Evolutionary conservation across 257 asterid genomes (phyloP), one percentile per base, ranked within the genome.

Genomic region (Ophiorrhiza pumila): DNA sequence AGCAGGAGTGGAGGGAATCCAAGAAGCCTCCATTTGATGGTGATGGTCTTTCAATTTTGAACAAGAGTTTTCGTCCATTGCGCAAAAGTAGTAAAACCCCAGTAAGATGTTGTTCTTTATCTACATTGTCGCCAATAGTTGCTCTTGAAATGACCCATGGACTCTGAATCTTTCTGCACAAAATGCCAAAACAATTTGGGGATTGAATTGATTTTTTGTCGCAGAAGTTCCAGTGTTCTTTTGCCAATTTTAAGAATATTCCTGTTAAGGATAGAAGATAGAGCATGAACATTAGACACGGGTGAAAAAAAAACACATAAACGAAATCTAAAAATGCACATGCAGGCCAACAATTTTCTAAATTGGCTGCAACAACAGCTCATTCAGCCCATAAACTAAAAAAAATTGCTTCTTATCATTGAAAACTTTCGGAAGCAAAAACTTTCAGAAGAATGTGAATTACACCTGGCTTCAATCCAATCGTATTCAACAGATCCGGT

Each of bases 1-100:
- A 39, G 84, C 86, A 0, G 97, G 96, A 74, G 97, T 90, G 62
- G 67, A 65, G 10, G 95, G 95, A 57, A 89, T 67, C 98, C 96
- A 87, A 22, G 84, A 77, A 70, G 73, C 70, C 71, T 80, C 81
- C 50, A 61, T 69, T 72, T 43, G 82, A 76, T 73, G 65, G 61
- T 76, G 82, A 75, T 74, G 61, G 66, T 76, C 84, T 63, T 68
- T 60, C 41, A 68, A 52, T 43, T 78, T 17, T 31, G 79, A 62
- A 69, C 66, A 55, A 32, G 81, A 64, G 35, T 68, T 82, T 74
- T 84, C 87, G 57, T 73, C 92, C 96, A 88, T 91, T 65, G 76
- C 75, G 42, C 71, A 53, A 62, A 63, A 52, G n/a, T n/a, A n/a
- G 63, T 46, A 74, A 74, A 75, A 82, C 81, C 81, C 82, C 32